Percentiles rank a stretch among this genome's conserved stretches.
phyloP scores from a whole-genome alignment of 495 filamentous ascomycete species.

The Jackrogersella minutella region DNA sequence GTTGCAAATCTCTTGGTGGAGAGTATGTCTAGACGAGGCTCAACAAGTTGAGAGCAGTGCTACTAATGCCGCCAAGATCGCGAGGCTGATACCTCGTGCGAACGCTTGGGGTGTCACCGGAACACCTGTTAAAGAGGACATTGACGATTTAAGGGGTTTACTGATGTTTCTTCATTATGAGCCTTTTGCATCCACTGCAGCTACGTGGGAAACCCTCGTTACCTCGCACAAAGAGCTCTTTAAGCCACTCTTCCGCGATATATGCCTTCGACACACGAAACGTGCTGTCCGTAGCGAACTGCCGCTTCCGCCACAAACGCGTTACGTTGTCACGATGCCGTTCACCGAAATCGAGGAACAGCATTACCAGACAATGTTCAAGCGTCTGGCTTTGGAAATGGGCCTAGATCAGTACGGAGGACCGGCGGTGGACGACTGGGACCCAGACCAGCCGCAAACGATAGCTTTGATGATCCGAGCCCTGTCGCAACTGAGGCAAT shows the following conservation, averaged over 20 bases:
- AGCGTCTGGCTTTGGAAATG: slow-evolving; percentile 73
- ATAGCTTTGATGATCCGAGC: slow-evolving; percentile 69
- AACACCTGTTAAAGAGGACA: slow-evolving; percentile 82
- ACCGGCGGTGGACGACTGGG: slow-evolving; percentile 67
- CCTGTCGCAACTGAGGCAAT: slow-evolving; percentile 72
- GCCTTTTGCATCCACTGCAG: slow-evolving; percentile 69
- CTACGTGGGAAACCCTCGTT: slow-evolving; percentile 73
- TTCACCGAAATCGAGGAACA: slow-evolving; percentile 91
- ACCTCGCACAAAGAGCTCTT: slow-evolving; percentile 67
- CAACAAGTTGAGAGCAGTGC: slow-evolving; percentile 94
- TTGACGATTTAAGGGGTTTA: slow-evolving; percentile 75
- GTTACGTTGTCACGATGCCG: slow-evolving; percentile 86
- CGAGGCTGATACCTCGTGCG: slow-evolving; percentile 77
- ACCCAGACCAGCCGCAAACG: slow-evolving; percentile 61
- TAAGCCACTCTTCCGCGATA: slow-evolving; percentile 66
- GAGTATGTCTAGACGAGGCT: slow-evolving; percentile 91
- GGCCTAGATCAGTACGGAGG: slow-evolving; percentile 70
- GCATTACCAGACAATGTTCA: slow-evolving; percentile 76
- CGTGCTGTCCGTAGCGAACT: slow-evolving; percentile 76
- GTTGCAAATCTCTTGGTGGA: slow-evolving; percentile 85
- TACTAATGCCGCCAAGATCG: slow-evolving; percentile 81
- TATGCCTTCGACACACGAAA: slow-evolving; percentile 89
- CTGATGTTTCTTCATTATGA: slow-evolving; percentile 81
- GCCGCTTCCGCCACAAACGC: slow-evolving; percentile 75
- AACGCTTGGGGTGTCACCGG: slow-evolving; percentile 96